phyloP scores from a whole-genome alignment of 805 yeast species.

The Kazachstania africana region DNA sequence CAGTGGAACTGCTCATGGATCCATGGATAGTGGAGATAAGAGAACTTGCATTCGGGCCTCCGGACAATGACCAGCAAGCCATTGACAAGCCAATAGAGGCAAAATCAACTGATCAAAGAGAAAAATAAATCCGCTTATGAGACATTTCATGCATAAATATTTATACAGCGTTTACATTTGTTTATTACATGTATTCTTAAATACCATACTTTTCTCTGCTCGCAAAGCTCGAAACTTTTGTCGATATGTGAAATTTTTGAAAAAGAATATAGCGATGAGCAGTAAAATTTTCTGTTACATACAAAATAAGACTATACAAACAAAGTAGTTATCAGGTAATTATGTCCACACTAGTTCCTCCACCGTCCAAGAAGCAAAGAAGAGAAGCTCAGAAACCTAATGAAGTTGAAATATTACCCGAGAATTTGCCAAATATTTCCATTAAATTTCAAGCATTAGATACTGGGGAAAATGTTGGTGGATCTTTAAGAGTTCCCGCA shows the following conservation, averaged over 20 bases:
- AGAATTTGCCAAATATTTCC: conserved; percentile 74
- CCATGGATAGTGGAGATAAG: conserved; percentile 80
- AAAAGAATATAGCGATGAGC: conserved; percentile 2
- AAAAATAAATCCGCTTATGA: too few species aligned
- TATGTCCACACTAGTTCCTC: conserved; percentile 92
- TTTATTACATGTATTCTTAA: too few species aligned
- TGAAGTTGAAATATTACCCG: conserved; percentile 63
- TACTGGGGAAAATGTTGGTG: conserved; percentile 77
- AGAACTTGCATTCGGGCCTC: conserved; percentile 48
- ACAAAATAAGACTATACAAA: too few species aligned
- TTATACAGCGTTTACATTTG: too few species aligned
- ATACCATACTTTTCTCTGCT: too few species aligned
- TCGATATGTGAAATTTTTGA: too few species aligned
- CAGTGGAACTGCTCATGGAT: conserved; percentile 73
- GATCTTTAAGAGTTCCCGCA: conserved; percentile 85
- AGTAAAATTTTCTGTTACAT: too few species aligned
- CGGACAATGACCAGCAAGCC: conserved; percentile 1
- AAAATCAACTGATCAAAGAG: neutral
- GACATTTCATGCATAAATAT: too few species aligned
- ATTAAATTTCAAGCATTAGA: conserved; percentile 88
- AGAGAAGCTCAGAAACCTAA: conserved; percentile 72
- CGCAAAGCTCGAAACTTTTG: too few species aligned
- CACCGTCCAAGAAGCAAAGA: conserved; percentile 81
- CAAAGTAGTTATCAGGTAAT: neutral
- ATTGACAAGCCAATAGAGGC: neutral